These are phyloP conservation scores for Agaricus bisporus DNA, from an alignment of 768 basidiomycete genomes.

Conservation along the genomic window DNA sequence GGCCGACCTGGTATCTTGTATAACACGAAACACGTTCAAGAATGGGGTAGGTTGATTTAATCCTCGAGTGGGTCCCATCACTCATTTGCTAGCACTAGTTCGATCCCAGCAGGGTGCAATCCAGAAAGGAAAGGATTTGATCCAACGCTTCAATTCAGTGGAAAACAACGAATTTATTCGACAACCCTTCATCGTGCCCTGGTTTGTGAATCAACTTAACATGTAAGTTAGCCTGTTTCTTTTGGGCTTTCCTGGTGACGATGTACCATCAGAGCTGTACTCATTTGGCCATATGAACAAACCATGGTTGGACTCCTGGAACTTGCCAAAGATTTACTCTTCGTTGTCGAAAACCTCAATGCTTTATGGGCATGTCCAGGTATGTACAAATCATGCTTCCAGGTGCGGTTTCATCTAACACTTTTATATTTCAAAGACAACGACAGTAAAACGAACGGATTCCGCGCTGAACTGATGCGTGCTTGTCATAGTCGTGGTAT, in stretches of 20 bases:
- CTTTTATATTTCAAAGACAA: not conserved
- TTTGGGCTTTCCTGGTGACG: not conserved
- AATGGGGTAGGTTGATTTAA: slow-evolving; percentile 59
- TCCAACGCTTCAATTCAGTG: slow-evolving; percentile 43
- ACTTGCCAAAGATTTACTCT: slow-evolving; percentile 58
- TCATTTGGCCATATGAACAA: slow-evolving; percentile 60
- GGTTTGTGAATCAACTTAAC: slow-evolving; percentile 64
- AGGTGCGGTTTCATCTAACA: not conserved
- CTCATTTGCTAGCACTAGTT: slow-evolving; percentile 32
- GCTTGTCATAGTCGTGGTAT: slow-evolving; percentile 7
- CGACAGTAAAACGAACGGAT: not conserved
- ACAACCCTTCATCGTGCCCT: slow-evolving; percentile 63
- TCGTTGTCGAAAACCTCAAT: slow-evolving; percentile 61
- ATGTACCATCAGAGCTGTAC: slow-evolving; percentile 32
- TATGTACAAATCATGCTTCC: slow-evolving; percentile 17
- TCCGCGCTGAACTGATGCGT: not conserved
- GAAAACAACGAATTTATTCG: slow-evolving; percentile 55
- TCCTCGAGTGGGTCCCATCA: not conserved
- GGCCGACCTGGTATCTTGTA: slow-evolving; percentile 47
- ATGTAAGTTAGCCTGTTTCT: slow-evolving; percentile 35
- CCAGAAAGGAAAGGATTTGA: slow-evolving; percentile 48
- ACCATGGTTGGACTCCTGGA: slow-evolving; percentile 53
- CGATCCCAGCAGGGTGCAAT: slow-evolving; percentile 64
- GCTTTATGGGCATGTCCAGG: slow-evolving; percentile 59
- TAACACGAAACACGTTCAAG: slow-evolving; percentile 65